Base-by-base conservation (phyloP, 345 rosid species). In the Erysimum cheiranthoides region DNA sequence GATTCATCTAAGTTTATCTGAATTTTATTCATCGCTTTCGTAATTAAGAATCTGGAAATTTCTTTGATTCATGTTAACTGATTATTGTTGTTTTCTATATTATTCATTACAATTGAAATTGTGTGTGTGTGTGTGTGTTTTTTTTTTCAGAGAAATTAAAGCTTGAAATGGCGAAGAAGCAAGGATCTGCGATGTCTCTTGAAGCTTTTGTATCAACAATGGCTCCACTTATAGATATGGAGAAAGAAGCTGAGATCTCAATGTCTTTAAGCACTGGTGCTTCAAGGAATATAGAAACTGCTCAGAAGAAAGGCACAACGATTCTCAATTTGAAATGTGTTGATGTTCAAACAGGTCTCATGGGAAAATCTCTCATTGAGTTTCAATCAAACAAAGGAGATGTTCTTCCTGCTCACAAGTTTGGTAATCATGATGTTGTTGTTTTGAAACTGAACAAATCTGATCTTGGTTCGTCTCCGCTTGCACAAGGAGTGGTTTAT, bases 401-500 rank as follows among this genome's bases (percentile, higher is more conserved):
- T 73, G 97, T 92, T 71, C 93, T 95, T 78, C 99, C 99, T 71
- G 84, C 97, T 78, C 99, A 92, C 79, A 95, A 87, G 91, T 90
- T 92, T 81, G 86, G 99, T 66, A 88, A 88, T 39, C 97, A 92
- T 73, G 99, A 95, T 57, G 99, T 95, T 3, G 97, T 92, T 59
- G 89, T 90, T 17, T 67, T 95, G 68, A 95, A 88, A 79, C 86
- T 93, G 10, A 95, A 87, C 83, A 95, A 92, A 79, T 86, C 99
- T 49, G 96, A 90, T 84, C 72, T 85, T 74, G 89, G 90, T 56
- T 89, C 96, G 31, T 88, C 97, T 84, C 83, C 93, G 62, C 88
- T 95, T 43, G 99, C 92, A 1, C 99, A 95, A 88, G 99, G 99
- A 42, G 97, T 94, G 5, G 97, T 94, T 58, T 92, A 94, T 71